Base-by-base conservation (phyloP, 768 basidiomycete species). In the Rhizopogon salebrosus region DNA sequence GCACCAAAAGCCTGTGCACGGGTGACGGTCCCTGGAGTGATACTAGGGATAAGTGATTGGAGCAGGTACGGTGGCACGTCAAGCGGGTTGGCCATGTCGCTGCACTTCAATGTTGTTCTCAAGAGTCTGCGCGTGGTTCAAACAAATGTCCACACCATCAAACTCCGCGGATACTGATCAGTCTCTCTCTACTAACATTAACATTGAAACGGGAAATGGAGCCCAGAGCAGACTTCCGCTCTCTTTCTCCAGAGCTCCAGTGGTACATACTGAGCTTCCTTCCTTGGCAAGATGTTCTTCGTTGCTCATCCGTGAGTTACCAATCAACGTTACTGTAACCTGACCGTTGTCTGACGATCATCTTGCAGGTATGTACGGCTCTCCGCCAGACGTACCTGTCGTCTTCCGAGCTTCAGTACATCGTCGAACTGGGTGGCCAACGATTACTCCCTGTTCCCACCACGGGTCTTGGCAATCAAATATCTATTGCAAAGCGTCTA, bases 1-100 rank as follows among this genome's bases (percentile, higher is more conserved):
- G 48, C 54, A 83, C 84, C 83, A 57, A 81, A 64, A 10, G 83
- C 84, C 62, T 85, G 82, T 3, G 78, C 76, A 59, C 81, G 80
- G 22, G 64, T 61, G 45, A 72, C 43, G 35, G 57, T 38, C 11
- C 59, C 59, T 11, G 52, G 42, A 43, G 64, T 56, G 53, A 76
- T 66, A 35, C 58, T 67, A 10, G 71, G 69, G 54, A 81, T 71
- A 26, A 81, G 72, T 7, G 70, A 68, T 54, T 76, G 80, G 18
- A 84, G 61, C 53, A 80, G 74, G 65, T 84, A 89, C 9, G 84
- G 86, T 8, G 85, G 82, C 4, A 85, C 74, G 40, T 82, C 76
- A 31, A 78, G 60, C 6, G 77, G 76, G 37, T 64, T 68, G 10
- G 7, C 20, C 45, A 46, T 46, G 20, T 34, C 18, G 20, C 13